These are phyloP conservation scores for Arachnopeziza araneosa DNA, from an alignment of 2,329 filamentous ascomycete genomes.

Conservation along the genomic window DNA sequence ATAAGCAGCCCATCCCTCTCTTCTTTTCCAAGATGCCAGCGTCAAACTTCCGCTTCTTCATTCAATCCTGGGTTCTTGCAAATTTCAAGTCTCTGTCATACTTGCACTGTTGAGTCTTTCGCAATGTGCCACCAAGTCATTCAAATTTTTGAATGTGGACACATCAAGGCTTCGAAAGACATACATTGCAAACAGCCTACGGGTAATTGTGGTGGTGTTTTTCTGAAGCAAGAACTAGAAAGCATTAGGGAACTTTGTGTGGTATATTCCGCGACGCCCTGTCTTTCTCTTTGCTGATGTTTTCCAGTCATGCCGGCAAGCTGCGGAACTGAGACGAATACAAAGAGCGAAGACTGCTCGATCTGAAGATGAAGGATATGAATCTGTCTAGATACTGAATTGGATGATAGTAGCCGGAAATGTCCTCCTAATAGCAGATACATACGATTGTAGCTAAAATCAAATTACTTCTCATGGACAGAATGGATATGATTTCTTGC, in stretches of 20 bases:
- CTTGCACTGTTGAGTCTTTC: background rate
- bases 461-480: too few relatives aligned
- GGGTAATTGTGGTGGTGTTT: constrained; percentile 18
- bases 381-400: constrained; percentile 1
- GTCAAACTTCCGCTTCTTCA: background rate
- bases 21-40: background rate
- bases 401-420: background rate
- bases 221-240: constrained; percentile 24
- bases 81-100: background rate
- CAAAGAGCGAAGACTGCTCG: constrained; percentile 1
- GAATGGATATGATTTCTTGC: too few relatives aligned
- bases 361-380: constrained; percentile 21
- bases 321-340: constrained; percentile 6
- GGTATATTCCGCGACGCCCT: constrained; percentile 4
- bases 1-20: background rate
- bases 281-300: constrained; percentile 1
- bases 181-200: constrained; percentile 18
- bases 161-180: constrained; percentile 15
- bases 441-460: too few relatives aligned
- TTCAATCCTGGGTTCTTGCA: background rate
- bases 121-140: constrained; percentile 28
- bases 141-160: constrained; percentile 24
- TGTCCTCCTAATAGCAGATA: background rate
- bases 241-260: constrained; percentile 16
- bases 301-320: constrained; percentile 16